Evolutionary conservation across 1,284 basidiomycete genomes (phyloP).

Genomic region (Ganoderma leucocontextum): DNA sequence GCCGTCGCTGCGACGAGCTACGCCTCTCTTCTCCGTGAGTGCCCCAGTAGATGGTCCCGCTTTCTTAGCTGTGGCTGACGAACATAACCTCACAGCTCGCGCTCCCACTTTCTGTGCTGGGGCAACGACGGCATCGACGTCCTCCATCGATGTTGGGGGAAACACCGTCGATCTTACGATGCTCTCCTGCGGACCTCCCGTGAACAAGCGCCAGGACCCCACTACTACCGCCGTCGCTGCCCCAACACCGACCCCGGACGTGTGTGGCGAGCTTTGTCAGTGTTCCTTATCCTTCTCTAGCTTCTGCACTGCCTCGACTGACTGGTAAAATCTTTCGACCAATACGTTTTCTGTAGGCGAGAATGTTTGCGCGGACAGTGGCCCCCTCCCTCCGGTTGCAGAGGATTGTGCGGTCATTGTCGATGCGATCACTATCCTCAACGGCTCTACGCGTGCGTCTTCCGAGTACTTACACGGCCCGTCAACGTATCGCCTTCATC

Average conservation of each 20-base stretch:
- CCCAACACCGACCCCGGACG: slow-evolving; percentile 19
- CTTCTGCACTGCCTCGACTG: background rate
- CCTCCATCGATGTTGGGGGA: slow-evolving; percentile 18
- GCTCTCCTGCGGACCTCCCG: slow-evolving; percentile 26
- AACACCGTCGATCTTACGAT: slow-evolving; percentile 31
- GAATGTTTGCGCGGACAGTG: slow-evolving; percentile 30
- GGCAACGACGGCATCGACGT: slow-evolving; percentile 19
- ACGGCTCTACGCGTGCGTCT: slow-evolving; percentile 28
- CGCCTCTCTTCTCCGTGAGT: slow-evolving; percentile 28
- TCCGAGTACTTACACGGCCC: background rate
- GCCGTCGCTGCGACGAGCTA: slow-evolving; percentile 27
- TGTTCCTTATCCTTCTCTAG: background rate
- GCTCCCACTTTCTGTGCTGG: slow-evolving; percentile 20
- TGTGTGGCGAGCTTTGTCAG: slow-evolving; percentile 33
- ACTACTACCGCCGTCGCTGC: background rate
- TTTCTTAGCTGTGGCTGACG: background rate
- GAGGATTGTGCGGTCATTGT: slow-evolving; percentile 34
- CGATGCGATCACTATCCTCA: slow-evolving; percentile 35
- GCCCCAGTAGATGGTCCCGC: background rate
- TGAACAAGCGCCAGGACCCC: slow-evolving; percentile 8
- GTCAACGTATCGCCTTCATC: background rate
- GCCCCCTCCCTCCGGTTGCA: slow-evolving; percentile 31
- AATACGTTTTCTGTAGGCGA: slow-evolving; percentile 20
- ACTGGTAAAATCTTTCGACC: background rate
- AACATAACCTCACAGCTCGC: slow-evolving; percentile 21